Percentiles rank a stretch among this genome's conserved stretches.
Evolutionary conservation across 257 asterid species (phyloP).

Genomic region (Lycium barbarum): DNA sequence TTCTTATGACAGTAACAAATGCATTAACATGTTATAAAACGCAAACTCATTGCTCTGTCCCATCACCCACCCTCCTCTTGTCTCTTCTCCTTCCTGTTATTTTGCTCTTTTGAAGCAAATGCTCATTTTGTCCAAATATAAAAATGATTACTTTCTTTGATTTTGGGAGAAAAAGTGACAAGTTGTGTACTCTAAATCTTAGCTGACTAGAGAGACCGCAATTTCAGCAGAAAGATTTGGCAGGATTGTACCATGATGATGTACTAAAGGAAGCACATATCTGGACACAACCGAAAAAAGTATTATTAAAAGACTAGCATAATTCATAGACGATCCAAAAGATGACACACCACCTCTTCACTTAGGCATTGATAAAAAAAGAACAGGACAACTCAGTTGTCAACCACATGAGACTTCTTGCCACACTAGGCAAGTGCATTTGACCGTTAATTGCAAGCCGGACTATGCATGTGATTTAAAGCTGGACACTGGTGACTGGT

Average conservation of each 20-base stretch:
- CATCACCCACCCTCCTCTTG: neutral
- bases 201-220: neutral
- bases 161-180: neutral
- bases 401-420: neutral
- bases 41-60: neutral
- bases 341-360: neutral
- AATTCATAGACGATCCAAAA: slow-evolving; percentile 7
- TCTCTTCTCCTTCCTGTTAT: neutral
- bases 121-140: neutral
- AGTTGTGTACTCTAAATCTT: neutral
- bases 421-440: neutral
- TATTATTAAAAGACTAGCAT: neutral
- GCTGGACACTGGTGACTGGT: neutral
- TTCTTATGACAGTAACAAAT: neutral
- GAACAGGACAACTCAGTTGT: neutral
- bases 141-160: neutral
- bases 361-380: neutral
- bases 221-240: neutral
- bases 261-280: neutral
- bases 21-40: neutral
- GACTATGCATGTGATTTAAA: neutral
- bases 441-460: neutral
- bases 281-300: neutral
- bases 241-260: neutral
- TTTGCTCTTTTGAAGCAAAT: neutral